These are phyloP conservation scores for Xylaria sp. DNA, from an alignment of 2,329 filamentous ascomycete species.

Conservation along the genomic window DNA sequence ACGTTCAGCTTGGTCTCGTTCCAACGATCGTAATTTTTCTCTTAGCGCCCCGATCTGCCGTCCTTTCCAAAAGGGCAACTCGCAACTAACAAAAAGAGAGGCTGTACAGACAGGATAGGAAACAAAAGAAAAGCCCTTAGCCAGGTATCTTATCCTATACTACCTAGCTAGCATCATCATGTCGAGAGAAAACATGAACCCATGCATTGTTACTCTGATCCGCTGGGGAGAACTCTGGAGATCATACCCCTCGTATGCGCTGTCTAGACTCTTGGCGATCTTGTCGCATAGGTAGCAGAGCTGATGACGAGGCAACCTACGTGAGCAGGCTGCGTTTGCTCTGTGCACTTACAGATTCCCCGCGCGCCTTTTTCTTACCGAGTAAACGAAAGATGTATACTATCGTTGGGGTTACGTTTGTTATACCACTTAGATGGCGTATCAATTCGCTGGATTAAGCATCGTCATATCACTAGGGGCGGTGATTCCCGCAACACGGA, in stretches of 20 bases:
- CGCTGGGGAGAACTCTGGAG: constrained; percentile 11
- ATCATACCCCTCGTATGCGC: constrained; percentile 16
- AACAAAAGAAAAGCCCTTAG: constrained; percentile 21
- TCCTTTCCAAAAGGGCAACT: constrained; percentile 32
- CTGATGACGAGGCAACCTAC: constrained; percentile 36
- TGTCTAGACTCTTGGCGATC: constrained; percentile 31
- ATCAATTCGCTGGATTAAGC: constrained; percentile 12
- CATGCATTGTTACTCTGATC: constrained; percentile 28
- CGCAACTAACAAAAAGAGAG: constrained; percentile 20
- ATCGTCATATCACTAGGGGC: constrained; percentile 23
- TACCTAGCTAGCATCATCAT: constrained; percentile 8
- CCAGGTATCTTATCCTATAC: not conserved
- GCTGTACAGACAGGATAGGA: constrained; percentile 18
- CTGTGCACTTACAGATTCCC: not conserved
- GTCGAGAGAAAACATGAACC: constrained; percentile 19
- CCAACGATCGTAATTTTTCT: constrained; percentile 34
- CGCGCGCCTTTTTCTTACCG: not conserved
- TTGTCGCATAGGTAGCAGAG: constrained; percentile 19
- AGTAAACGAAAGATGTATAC: constrained; percentile 11
- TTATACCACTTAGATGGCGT: constrained; percentile 5
- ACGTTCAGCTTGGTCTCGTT: constrained; percentile 31
- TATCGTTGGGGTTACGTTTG: constrained; percentile 8
- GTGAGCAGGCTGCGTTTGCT: constrained; percentile 18
- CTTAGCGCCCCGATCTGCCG: constrained; percentile 34
- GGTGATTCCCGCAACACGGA: constrained; percentile 33